phyloP scores from a whole-genome alignment of 2,329 filamentous ascomycete species.

The Xylaria arbuscula region DNA sequence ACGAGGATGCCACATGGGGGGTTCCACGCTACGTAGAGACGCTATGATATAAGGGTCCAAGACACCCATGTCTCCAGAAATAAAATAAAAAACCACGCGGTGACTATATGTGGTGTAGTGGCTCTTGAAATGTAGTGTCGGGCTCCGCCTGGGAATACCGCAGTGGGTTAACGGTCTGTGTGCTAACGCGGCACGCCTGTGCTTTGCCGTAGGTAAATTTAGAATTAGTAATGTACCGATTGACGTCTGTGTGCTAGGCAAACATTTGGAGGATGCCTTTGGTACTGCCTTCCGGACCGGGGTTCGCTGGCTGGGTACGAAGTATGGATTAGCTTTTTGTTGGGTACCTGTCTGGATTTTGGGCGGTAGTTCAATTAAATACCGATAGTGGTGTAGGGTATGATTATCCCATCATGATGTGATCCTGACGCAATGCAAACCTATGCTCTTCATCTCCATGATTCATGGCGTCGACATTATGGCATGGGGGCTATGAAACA shows the following conservation, averaged over 20 bases:
- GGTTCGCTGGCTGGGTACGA: background rate
- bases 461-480: background rate
- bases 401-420: slow-evolving; percentile 3
- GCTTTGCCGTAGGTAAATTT: slow-evolving; percentile 4
- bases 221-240: slow-evolving; percentile 15
- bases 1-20: slow-evolving; percentile 7
- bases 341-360: background rate
- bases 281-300: background rate
- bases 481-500: no score
- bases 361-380: slow-evolving; percentile 1
- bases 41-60: slow-evolving; percentile 12
- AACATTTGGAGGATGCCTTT: slow-evolving; percentile 5
- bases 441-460: background rate
- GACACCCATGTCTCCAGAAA: background rate
- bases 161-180: background rate
- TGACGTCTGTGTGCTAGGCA: slow-evolving; percentile 16
- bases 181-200: background rate
- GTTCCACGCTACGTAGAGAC: background rate
- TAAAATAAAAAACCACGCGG: background rate
- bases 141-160: background rate
- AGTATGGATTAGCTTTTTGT: background rate
- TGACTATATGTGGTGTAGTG: background rate
- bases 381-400: background rate
- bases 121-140: background rate
- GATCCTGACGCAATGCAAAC: slow-evolving; percentile 4